phyloP scores from a whole-genome alignment of 2,329 filamentous ascomycete genomes.

The Aspergillus sp. region DNA sequence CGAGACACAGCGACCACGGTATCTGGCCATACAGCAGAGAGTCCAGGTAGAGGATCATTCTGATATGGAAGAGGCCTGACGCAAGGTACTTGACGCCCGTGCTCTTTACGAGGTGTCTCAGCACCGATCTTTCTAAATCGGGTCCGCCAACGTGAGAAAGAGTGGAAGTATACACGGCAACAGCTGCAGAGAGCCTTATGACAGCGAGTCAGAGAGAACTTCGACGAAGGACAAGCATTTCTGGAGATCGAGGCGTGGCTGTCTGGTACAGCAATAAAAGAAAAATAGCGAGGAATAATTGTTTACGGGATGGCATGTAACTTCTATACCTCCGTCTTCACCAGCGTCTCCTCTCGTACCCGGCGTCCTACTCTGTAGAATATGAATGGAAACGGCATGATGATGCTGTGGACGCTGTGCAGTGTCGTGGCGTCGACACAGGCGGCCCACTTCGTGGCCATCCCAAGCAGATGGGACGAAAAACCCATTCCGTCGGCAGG shows the following conservation, averaged over 20 bases:
- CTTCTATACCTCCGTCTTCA: conserved; percentile 14
- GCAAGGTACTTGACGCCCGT: conserved; percentile 11
- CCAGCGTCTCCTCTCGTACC: conserved; percentile 17
- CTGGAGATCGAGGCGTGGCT: conserved; percentile 20
- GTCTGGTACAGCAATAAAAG: conserved; percentile 14
- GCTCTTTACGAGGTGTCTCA: conserved; percentile 12
- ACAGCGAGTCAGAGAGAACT: conserved; percentile 15
- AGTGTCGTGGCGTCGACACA: conserved; percentile 19
- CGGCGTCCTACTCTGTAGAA: conserved; percentile 17
- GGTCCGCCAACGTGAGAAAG: conserved; percentile 11
- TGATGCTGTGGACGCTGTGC: conserved; percentile 8
- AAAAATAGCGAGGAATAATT: conserved; percentile 11
- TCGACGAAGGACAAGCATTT: conserved; percentile 21
- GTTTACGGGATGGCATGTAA: conserved; percentile 13
- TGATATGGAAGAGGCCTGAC: conserved; percentile 13
- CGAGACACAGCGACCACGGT: conserved; percentile 13
- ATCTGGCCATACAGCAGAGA: conserved; percentile 12
- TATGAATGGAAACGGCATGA: conserved; percentile 20
- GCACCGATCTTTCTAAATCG: conserved; percentile 6
- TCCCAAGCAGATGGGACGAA: conserved; percentile 8
- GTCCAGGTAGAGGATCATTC: conserved; percentile 13
- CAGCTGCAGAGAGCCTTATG: conserved; percentile 11
- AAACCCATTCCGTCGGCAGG: conserved; percentile 2
- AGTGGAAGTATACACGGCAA: conserved; percentile 17
- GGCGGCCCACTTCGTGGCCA: conserved; percentile 15